Base-by-base conservation (phyloP, 2,329 filamentous ascomycete species). In the Dothistroma septosporum region DNA sequence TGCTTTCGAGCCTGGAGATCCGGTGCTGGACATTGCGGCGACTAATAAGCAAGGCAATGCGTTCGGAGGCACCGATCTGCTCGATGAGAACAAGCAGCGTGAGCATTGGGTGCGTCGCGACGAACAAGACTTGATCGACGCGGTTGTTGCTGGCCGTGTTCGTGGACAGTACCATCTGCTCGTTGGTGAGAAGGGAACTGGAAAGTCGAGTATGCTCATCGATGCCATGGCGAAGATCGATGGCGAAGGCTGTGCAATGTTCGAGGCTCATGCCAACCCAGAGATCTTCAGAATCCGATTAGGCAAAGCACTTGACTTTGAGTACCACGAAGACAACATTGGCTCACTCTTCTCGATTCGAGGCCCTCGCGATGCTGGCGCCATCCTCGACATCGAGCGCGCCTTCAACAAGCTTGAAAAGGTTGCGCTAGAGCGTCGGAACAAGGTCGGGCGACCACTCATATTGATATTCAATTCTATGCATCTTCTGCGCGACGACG, bases 361-460 rank as follows among this genome's bases (percentile, higher is more conserved):
- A 32, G 94, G 94, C 0, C 94, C 94, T 0, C 85, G 94, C 48
- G 94, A 99, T 70, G 92, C 91, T 2, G 96, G 91, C 0, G 92
- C 94, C 4, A 80, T 99, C 35, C 82, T 99, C 1, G 94, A 99
- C 73, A 97, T 99, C 64, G 94, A 99, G 74, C 86, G 94, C 31
- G 94, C 94, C 0, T 88, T 99, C 74, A 99, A 99, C 81, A 99
- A 99, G 76, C 79, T 99, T 11, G 94, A 99, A 73, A 99, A 99
- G 75, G 91, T 97, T 8, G 94, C 94, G 0, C 78, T 99, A 60
- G 82, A 81, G 67, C 83, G 89, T 55, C 82, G 92, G 49, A 79
- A 82, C 33, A 78, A 75, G 61, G 75, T 85, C 31, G 83, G 84
- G 9, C 81, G 83, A 62, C 94, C 94, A 1, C 80, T 99, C 5